phyloP scores from a whole-genome alignment of 805 yeast species.

The Lipomyces sp. region DNA sequence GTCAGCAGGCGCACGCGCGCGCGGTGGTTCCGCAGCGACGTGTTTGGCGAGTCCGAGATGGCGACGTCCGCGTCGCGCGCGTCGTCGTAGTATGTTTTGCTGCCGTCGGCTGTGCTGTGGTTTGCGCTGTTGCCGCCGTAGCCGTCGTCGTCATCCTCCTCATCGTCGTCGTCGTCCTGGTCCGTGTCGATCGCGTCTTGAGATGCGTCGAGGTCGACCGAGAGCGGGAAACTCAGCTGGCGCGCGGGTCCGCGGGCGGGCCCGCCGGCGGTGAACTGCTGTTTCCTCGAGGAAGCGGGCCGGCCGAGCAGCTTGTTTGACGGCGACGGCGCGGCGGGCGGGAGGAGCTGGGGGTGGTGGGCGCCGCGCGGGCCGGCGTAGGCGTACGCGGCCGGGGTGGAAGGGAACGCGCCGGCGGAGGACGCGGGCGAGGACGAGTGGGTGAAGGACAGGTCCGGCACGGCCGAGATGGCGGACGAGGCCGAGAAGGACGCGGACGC shows the following conservation, averaged over 20 bases:
- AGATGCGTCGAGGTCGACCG: slow-evolving; percentile 3
- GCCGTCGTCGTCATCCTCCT: slow-evolving; percentile 6
- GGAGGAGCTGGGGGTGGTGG: not conserved
- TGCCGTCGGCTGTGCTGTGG: no score
- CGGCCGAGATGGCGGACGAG: slow-evolving; percentile 9
- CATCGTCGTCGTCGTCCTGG: slow-evolving; percentile 11
- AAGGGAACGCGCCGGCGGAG: slow-evolving; percentile 4
- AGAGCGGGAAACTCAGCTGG: slow-evolving; percentile 3
- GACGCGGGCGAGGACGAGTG: slow-evolving; percentile 25
- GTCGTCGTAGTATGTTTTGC: not conserved
- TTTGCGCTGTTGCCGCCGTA: no score
- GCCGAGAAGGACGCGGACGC: slow-evolving; percentile 10
- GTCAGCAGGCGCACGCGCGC: slow-evolving; percentile 31
- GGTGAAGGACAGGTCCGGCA: slow-evolving; percentile 23
- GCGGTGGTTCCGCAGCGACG: slow-evolving; percentile 34
- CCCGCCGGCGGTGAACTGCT: no score
- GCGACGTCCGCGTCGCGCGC: not conserved
- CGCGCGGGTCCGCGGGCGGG: no score
- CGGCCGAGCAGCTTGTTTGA: not conserved
- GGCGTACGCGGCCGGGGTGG: slow-evolving; percentile 23
- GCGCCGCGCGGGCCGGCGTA: no score
- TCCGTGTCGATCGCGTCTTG: slow-evolving; percentile 9
- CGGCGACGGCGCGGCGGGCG: not conserved
- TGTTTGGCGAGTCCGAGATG: slow-evolving; percentile 29
- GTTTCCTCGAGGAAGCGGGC: no score